These are phyloP conservation scores for Marchantia polymorpha DNA, from an alignment of 225 moss, liverwort and hornwort species.

Conservation along the genomic window DNA sequence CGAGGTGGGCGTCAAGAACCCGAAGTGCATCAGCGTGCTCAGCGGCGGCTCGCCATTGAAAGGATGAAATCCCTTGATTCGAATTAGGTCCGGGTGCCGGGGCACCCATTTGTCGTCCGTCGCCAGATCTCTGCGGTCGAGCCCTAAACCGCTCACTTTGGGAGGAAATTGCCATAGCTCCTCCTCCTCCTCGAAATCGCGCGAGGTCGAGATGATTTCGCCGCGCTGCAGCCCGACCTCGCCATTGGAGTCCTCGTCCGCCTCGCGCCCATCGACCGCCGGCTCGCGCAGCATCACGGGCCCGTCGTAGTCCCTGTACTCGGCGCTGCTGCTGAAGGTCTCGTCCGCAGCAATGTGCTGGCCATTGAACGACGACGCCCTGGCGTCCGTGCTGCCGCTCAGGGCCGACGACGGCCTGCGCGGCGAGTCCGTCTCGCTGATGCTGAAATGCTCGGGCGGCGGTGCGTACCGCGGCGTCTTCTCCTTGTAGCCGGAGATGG, in stretches of 20 bases:
- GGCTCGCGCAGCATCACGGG: slow-evolving; percentile 17
- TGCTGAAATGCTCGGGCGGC: neutral
- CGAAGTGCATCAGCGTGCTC: slow-evolving; percentile 45
- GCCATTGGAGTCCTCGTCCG: slow-evolving; percentile 19
- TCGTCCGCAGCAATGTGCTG: neutral
- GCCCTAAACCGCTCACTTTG: slow-evolving; percentile 28
- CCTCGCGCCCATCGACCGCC: slow-evolving; percentile 21
- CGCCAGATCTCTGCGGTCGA: slow-evolving; percentile 36
- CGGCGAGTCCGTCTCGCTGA: slow-evolving; percentile 9
- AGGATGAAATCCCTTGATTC: slow-evolving; percentile 37
- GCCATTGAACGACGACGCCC: neutral
- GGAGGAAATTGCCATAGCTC: slow-evolving; percentile 44
- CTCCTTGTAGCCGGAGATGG: slow-evolving; percentile 43
- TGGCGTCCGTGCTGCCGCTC: slow-evolving; percentile 1
- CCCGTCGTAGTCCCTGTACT: neutral
- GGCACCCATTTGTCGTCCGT: slow-evolving; percentile 49
- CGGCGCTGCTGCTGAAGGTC: neutral
- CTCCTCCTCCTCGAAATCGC: slow-evolving; percentile 27
- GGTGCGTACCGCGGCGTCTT: slow-evolving; percentile 17
- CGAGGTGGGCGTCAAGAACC: slow-evolving; percentile 43
- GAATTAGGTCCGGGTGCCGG: slow-evolving; percentile 42
- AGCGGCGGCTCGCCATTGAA: slow-evolving; percentile 39
- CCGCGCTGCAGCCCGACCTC: slow-evolving; percentile 17
- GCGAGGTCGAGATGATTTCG: slow-evolving; percentile 16
- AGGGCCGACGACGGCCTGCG: neutral